These are phyloP conservation scores for Ceratocystis lukuohia DNA, from an alignment of 2,329 filamentous ascomycete species.

Conservation along the genomic window DNA sequence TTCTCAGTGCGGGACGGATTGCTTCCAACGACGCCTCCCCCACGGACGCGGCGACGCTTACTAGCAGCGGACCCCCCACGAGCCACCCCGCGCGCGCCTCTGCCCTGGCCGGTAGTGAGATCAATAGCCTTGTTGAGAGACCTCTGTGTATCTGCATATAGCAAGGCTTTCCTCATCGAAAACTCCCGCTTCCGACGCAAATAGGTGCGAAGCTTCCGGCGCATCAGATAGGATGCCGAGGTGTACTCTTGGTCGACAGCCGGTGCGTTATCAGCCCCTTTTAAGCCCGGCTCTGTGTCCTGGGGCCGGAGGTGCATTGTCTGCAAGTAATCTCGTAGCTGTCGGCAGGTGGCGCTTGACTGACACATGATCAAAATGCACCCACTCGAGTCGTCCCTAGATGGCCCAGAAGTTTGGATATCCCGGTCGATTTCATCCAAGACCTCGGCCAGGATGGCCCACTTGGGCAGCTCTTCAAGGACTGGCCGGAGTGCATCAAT, in stretches of 20 bases:
- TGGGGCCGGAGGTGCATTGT: slow-evolving; percentile 66
- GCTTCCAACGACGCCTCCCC: slow-evolving; percentile 49
- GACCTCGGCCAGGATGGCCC: slow-evolving; percentile 76
- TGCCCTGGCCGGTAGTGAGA: slow-evolving; percentile 26
- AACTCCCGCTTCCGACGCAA: slow-evolving; percentile 85
- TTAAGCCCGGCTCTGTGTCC: slow-evolving; percentile 31
- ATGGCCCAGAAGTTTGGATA: slow-evolving; percentile 64
- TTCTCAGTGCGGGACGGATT: slow-evolving; percentile 47
- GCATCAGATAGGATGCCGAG: slow-evolving; percentile 80
- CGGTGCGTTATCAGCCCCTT: slow-evolving; percentile 15
- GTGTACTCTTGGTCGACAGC: slow-evolving; percentile 37
- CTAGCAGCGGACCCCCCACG: slow-evolving; percentile 38
- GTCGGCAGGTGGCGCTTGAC: slow-evolving; percentile 71
- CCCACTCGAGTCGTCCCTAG: slow-evolving; percentile 76
- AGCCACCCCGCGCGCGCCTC: slow-evolving; percentile 38
- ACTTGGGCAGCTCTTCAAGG: slow-evolving; percentile 90
- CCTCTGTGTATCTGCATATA: slow-evolving; percentile 71
- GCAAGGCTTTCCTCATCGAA: slow-evolving; percentile 63
- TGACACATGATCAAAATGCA: slow-evolving; percentile 92
- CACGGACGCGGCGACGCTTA: slow-evolving; percentile 73
- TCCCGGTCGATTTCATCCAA: slow-evolving; percentile 88
- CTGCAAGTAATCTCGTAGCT: slow-evolving; percentile 81
- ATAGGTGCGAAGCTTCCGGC: slow-evolving; percentile 72
- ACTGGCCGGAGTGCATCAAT: slow-evolving; percentile 59
- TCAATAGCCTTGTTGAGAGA: slow-evolving; percentile 55